A percentile compares a stretch with the other conserved stretches of the same genome.
Evolutionary conservation across 2,329 filamentous ascomycete genomes (phyloP).

Genomic region (Talaromyces sp.): DNA sequence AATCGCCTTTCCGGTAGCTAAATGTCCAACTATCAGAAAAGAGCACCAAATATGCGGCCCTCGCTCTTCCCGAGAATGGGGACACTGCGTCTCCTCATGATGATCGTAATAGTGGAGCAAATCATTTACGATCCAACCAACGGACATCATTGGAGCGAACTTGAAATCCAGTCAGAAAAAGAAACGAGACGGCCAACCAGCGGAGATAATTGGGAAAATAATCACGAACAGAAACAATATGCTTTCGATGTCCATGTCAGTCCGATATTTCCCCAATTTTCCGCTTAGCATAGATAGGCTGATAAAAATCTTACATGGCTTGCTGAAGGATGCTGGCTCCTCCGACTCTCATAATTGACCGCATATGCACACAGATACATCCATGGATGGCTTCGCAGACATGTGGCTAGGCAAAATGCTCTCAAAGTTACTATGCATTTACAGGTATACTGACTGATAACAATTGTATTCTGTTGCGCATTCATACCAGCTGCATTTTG

Average conservation of each 20-base stretch:
- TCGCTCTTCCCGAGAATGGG: constrained; percentile 8
- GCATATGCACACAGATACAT: background rate
- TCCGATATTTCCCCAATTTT: constrained; percentile 12
- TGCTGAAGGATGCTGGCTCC: background rate
- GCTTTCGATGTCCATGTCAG: background rate
- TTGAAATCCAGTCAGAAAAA: constrained; percentile 12
- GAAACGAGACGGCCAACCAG: background rate
- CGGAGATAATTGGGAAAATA: constrained; percentile 13
- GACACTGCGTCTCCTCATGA: constrained; percentile 7
- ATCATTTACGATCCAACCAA: background rate
- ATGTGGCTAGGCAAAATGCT: too few species aligned
- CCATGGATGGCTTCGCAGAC: background rate
- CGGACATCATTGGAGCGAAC: background rate
- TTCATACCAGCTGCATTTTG: background rate
- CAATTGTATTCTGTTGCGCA: background rate
- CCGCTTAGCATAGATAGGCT: background rate
- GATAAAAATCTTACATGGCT: background rate
- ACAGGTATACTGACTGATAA: too few species aligned
- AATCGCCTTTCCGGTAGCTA: background rate
- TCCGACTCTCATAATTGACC: background rate
- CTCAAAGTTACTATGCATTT: background rate
- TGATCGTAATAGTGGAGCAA: constrained; percentile 12
- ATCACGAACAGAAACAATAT: background rate
- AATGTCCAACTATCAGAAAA: background rate
- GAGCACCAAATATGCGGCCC: background rate